Conservation (phyloP, 2,329 filamentous ascomycete genomes). For the Mariannaea sp. region DNA sequence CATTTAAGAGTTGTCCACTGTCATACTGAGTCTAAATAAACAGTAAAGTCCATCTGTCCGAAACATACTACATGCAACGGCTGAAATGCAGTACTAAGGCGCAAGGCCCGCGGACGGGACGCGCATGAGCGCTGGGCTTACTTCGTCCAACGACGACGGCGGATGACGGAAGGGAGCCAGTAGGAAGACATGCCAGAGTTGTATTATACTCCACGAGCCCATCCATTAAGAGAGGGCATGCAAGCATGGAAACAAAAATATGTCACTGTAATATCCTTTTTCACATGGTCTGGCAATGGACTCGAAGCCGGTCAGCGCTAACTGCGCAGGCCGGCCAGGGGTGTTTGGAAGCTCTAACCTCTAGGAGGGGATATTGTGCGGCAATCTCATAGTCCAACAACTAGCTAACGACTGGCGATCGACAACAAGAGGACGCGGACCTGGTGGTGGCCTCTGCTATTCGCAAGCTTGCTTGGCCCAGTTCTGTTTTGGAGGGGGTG, state of each 20-base stretch:
- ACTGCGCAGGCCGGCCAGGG: slow-evolving; percentile 3
- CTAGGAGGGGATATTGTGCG: neutral
- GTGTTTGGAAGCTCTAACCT: neutral
- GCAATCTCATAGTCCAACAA: neutral
- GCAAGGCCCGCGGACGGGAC: too few relatives aligned
- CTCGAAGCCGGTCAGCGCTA: slow-evolving; percentile 4
- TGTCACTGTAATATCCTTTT: neutral
- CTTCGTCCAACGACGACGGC: neutral
- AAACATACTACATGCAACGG: too few relatives aligned
- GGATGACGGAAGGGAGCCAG: neutral
- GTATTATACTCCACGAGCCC: neutral
- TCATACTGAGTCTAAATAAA: too few relatives aligned
- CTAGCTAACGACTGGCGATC: neutral
- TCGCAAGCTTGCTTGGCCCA: neutral
- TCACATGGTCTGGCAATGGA: neutral
- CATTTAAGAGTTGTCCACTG: too few relatives aligned
- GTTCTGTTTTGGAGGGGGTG: neutral
- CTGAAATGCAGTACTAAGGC: too few relatives aligned
- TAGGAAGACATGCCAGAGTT: slow-evolving; percentile 4
- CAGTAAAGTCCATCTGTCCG: too few relatives aligned
- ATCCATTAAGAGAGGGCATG: neutral
- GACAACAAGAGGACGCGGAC: neutral
- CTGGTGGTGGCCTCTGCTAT: neutral
- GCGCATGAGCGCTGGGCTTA: neutral
- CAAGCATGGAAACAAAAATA: too few relatives aligned